Evolutionary conservation across 805 yeast species (phyloP), one percentile per base, ranked within the genome.

Genomic region (Myxozyma kluyveri): DNA sequence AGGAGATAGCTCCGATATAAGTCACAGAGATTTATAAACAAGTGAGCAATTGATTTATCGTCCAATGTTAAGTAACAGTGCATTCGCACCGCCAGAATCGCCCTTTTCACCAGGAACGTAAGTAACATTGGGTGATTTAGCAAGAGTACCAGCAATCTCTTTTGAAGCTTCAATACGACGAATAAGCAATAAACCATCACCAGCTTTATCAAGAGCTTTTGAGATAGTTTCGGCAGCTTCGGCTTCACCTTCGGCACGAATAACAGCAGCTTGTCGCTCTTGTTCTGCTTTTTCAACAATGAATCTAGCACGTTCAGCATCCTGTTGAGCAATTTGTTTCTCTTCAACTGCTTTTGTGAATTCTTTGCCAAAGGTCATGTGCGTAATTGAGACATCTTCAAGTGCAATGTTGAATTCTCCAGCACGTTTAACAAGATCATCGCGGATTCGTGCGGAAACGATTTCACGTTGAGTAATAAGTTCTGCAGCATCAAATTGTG

Each of bases 161-260:
- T 88, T 89, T 31, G 96, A 86, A 0, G 99, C 97, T 69, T 93
- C 99, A 62, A 93, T 81, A 74, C 98, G 81, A 78, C 99, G 82
- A 64, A 93, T 90, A 75, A 87, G 79, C 67, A 93, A 76, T 62
- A 93, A 77, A 61, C 98, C 98, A 67, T 93, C 98, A 69, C 99
- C 99, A 22, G 95, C 89, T 74, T 89, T 90, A 49, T 84, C 81
- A 61, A 93, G 79, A 3, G 98, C 97, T 71, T 83, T 87, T 32
- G 96, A 88, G 57, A 93, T 93, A 56, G 83, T 83, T 55, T 93
- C 98, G 2, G 99, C 99, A 52, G 96, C 88, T 71, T 93, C 98
- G 45, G 99, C 99, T 74, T 93, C 99, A 73, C 98, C 99, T 72
- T 93, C 99, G 26, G 99, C 99, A 65, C 98, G 82, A 61, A 93